Evolutionary conservation across 345 rosid species (phyloP).

Genomic region (Kandelia obovata): DNA sequence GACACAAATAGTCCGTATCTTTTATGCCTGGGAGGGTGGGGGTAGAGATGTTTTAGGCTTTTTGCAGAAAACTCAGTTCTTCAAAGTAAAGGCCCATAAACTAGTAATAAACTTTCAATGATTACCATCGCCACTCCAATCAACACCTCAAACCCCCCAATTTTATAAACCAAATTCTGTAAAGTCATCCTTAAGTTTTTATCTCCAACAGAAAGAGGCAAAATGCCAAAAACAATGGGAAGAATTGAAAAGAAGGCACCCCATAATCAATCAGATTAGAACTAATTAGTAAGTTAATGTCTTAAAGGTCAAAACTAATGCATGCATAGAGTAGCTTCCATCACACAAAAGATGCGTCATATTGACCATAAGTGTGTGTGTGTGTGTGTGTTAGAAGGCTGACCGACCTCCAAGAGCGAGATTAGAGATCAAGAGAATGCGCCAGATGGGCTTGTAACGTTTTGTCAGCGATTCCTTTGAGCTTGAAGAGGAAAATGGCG

Average conservation of each 20-base stretch:
- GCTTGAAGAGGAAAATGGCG: background rate
- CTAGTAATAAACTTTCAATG: background rate
- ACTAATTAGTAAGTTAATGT: no score
- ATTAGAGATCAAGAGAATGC: conserved; percentile 59
- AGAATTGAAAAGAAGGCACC: background rate
- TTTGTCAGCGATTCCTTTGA: conserved; percentile 28
- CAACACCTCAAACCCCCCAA: background rate
- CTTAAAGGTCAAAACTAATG: background rate
- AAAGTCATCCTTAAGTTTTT: background rate
- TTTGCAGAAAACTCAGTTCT: background rate
- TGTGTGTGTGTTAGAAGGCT: background rate
- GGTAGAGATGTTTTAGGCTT: background rate
- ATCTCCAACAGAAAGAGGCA: background rate
- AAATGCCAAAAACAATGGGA: background rate
- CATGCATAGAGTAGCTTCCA: background rate
- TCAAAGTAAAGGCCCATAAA: background rate
- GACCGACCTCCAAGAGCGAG: conserved; percentile 67
- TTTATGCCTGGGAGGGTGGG: background rate
- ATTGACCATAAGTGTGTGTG: background rate
- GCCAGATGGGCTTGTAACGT: conserved; percentile 53
- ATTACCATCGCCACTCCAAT: background rate
- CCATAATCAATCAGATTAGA: background rate
- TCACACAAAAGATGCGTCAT: background rate
- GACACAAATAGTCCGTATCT: background rate
- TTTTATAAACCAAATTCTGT: background rate